phyloP scores from a whole-genome alignment of 352 stramenopile species.

The Pythium plurisporium region DNA sequence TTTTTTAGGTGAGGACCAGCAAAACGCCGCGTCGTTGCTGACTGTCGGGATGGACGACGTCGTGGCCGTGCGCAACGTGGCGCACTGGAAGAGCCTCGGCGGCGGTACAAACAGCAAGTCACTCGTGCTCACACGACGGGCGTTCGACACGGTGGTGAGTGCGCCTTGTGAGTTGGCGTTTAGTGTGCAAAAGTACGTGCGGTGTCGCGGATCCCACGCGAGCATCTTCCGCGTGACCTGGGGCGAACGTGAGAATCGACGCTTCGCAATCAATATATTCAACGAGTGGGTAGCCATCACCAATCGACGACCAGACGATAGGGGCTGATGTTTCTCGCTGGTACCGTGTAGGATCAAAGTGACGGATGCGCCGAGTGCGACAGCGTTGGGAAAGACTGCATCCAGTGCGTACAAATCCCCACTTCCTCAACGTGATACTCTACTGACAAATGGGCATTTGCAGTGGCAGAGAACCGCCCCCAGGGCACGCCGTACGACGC shows the following conservation, averaged over 20 bases:
- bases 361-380: background rate
- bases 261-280: conserved; percentile 68
- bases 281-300: conserved; percentile 43
- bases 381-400: background rate
- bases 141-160: conserved; percentile 55
- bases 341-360: conserved; percentile 13
- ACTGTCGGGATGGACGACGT: conserved; percentile 28
- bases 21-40: conserved; percentile 13
- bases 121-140: conserved; percentile 49
- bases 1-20: conserved; percentile 22
- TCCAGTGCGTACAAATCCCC: background rate
- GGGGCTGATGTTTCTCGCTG: background rate
- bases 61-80: conserved; percentile 54
- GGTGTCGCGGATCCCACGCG: conserved; percentile 56
- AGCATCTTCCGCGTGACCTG: conserved; percentile 74
- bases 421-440: background rate
- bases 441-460: background rate
- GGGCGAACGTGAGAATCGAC: conserved; percentile 43
- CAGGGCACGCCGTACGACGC: conserved; percentile 22
- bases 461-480: background rate
- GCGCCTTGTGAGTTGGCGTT: conserved; percentile 52
- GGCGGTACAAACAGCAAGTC: conserved; percentile 44
- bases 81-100: conserved; percentile 39
- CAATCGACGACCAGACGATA: no score
- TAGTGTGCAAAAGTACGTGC: conserved; percentile 67